Conservation (phyloP, 1,284 basidiomycete genomes). For the Naganishia liquefaciens region DNA sequence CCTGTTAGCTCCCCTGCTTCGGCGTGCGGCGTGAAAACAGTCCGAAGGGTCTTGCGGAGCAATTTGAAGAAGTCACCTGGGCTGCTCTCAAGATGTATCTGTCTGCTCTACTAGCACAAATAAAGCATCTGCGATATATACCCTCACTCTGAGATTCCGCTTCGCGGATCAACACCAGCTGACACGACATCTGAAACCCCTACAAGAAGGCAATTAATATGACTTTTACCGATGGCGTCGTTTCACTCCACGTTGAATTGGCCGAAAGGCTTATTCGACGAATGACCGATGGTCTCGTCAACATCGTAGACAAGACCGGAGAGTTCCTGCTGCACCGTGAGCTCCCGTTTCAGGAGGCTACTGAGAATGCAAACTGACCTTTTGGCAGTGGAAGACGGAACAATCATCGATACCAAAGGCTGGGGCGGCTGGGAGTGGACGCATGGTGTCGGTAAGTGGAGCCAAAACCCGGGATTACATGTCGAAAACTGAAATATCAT, state of each 20-base stretch:
- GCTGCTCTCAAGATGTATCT: too few relatives aligned
- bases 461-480: background rate
- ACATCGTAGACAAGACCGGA: conserved; percentile 64
- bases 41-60: too few relatives aligned
- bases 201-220: background rate
- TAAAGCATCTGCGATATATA: too few relatives aligned
- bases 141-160: too few relatives aligned
- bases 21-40: too few relatives aligned
- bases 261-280: conserved; percentile 53
- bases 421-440: conserved; percentile 71
- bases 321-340: conserved; percentile 60
- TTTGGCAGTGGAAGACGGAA: conserved; percentile 59
- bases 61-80: too few relatives aligned
- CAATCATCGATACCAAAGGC: conserved; percentile 66
- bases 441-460: conserved; percentile 55
- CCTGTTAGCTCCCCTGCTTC: too few relatives aligned
- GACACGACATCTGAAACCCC: background rate
- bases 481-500: conserved; percentile 50
- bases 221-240: background rate
- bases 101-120: too few relatives aligned
- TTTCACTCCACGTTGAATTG: conserved; percentile 23
- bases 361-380: background rate
- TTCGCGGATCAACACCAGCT: too few relatives aligned
- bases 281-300: conserved; percentile 62
- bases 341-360: conserved; percentile 19